Conservation (phyloP, 768 basidiomycete species). For the Tricholoma hemisulphureum region DNA sequence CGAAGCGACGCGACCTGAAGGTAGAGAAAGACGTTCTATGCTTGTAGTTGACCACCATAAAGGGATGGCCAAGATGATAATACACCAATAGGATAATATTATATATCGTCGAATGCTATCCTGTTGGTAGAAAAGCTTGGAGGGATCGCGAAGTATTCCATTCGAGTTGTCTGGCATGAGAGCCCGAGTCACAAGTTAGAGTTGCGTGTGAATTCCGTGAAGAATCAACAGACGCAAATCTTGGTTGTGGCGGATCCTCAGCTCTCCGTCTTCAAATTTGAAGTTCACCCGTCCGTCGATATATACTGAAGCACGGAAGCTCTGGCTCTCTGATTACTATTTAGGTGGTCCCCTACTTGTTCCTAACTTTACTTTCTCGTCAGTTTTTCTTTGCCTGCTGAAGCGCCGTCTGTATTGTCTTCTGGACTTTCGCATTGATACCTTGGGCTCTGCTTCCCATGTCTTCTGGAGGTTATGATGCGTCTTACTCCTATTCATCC, state of each 20-base stretch:
- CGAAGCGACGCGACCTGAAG: slow-evolving; percentile 54
- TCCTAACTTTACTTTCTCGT: not conserved
- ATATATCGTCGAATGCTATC: slow-evolving; percentile 53
- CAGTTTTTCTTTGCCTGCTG: not conserved
- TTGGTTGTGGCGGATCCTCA: slow-evolving; percentile 28
- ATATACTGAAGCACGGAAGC: not conserved
- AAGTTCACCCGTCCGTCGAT: slow-evolving; percentile 4
- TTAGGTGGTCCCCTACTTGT: not conserved
- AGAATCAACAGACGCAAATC: slow-evolving; percentile 30
- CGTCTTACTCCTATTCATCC: slow-evolving; percentile 30
- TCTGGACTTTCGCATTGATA: slow-evolving; percentile 8
- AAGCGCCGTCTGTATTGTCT: not conserved
- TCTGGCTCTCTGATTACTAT: not conserved
- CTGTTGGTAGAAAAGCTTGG: slow-evolving; percentile 52
- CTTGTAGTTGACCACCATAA: slow-evolving; percentile 95
- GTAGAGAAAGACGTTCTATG: slow-evolving; percentile 78
- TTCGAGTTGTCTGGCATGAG: no score
- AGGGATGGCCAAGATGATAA: slow-evolving; percentile 77
- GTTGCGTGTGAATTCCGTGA: slow-evolving; percentile 18
- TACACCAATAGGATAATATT: slow-evolving; percentile 72
- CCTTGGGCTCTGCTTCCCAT: slow-evolving; percentile 27
- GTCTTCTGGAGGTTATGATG: slow-evolving; percentile 43
- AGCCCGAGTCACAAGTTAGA: no score
- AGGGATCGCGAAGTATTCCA: slow-evolving; percentile 41
- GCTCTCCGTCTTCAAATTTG: slow-evolving; percentile 1